Percentiles rank a stretch among this genome's conserved stretches.
phyloP scores from a whole-genome alignment of 1,284 basidiomycete genomes.

The Puccinia polysora region DNA sequence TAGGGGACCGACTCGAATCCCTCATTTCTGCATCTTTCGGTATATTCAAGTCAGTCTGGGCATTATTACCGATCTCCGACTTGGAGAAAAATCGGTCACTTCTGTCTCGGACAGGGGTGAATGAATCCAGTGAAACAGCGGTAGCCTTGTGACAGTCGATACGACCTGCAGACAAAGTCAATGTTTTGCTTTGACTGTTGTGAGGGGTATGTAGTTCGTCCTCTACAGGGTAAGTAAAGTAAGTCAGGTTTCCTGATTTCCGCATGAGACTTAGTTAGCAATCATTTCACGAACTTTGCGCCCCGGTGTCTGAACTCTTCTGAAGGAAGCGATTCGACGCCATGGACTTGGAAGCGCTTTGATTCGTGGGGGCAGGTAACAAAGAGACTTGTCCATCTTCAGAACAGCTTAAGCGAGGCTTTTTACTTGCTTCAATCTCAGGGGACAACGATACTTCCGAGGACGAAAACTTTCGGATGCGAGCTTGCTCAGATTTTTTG shows the following conservation, averaged over 20 bases:
- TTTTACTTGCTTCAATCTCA: neutral
- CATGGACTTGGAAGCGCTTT: no score
- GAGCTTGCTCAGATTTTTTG: slow-evolving; percentile 16
- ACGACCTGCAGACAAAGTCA: neutral
- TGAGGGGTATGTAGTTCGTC: neutral
- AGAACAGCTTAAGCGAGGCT: neutral
- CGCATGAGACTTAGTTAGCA: neutral
- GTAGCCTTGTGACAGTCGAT: no score
- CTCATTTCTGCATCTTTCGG: no score
- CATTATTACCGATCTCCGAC: no score
- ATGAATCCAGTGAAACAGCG: no score
- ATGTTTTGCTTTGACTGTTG: neutral
- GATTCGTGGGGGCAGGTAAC: neutral
- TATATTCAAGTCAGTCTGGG: no score
- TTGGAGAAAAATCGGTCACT: no score
- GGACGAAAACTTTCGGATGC: slow-evolving; percentile 18
- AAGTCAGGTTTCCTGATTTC: neutral
- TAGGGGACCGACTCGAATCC: no score
- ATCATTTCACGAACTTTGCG: slow-evolving; percentile 17
- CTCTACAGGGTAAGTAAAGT: neutral
- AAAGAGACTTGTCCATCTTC: neutral
- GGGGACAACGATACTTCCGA: neutral
- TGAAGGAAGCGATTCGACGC: neutral
- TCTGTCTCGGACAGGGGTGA: no score
- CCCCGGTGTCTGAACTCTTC: neutral